Conservation (phyloP, 2,329 filamentous ascomycete species). For the Incumbomyces delicatus region DNA sequence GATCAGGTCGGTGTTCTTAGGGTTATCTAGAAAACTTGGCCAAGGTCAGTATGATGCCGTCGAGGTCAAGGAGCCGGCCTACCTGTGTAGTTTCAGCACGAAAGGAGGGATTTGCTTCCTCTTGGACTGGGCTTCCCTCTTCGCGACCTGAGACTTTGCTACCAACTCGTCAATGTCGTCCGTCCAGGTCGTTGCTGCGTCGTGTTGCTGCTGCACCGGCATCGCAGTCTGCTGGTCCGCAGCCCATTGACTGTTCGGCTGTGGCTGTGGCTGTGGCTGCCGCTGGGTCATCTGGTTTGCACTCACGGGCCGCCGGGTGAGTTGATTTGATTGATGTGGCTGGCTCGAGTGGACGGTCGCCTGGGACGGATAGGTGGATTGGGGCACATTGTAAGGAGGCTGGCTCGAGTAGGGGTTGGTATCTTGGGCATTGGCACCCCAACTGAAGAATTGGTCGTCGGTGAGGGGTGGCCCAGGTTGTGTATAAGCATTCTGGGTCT, state of each 20-base stretch:
- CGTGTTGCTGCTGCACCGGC: constrained; percentile 26
- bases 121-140: constrained; percentile 79
- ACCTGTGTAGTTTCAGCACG: constrained; percentile 97
- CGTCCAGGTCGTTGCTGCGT: constrained; percentile 33
- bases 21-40: constrained; percentile 78
- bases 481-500: constrained; percentile 31
- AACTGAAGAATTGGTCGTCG: constrained; percentile 46
- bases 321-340: constrained; percentile 27
- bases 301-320: constrained; percentile 31
- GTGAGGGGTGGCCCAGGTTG: constrained; percentile 36
- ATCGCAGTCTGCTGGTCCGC: not conserved
- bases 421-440: constrained; percentile 38
- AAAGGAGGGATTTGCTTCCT: constrained; percentile 95
- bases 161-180: constrained; percentile 71
- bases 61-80: constrained; percentile 25
- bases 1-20: constrained; percentile 87
- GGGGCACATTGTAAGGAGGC: constrained; percentile 6
- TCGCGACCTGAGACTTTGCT: constrained; percentile 67
- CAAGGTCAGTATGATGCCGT: not conserved
- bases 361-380: constrained; percentile 31
- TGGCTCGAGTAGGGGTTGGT: not conserved
- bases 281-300: constrained; percentile 20
- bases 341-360: constrained; percentile 33
- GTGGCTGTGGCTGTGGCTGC: not conserved
- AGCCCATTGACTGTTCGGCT: not conserved